Evolutionary conservation across 345 rosid species (phyloP), one percentile per base, ranked within the genome.

Genomic region (Eucalyptus fibrosa): DNA sequence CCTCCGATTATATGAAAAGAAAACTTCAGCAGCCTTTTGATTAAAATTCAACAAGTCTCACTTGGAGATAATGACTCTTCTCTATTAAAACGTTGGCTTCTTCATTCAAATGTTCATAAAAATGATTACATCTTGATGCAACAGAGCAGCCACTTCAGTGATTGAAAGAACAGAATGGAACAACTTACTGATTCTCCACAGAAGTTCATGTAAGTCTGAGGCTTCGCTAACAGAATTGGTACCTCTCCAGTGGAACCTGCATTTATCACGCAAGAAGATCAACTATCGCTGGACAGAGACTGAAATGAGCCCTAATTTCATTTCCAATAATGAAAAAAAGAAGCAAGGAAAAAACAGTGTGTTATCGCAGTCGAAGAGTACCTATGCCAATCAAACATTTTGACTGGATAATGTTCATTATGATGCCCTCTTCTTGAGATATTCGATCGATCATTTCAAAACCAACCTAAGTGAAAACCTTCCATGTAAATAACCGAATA

Each of bases 351-450:
- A 89, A 87, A 13, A 50, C 53, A 30, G 50, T 26, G n/a, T n/a
- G 81, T 15, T 60, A 26, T 19, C 7, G 23, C 32, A 86, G 53
- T 50, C 11, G 18, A 62, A 92, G 89, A 91, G 88, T 92, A 97
- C 99, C 99, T 93, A 97, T 96, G 89, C 99, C 99, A 83, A 97
- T 88, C 32, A 97, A 92, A 87, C 99, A 96, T 90, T 97, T 97
- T 3, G 99, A 96, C 89, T 96, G 99, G 91, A 97, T 95, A 6
- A 98, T 94, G 89, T 96, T 96, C 96, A 97, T 92, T 72, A 88
- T 51, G 89, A 97, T 90, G 15, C 97, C 93, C 92, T 97, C 93
- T 26, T 92, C 95, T 89, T 60, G 87, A 87, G 99, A 95, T 87
- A 97, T 92, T 67, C 59, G 89, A 91, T 97, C 97, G 18, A 97